Evolutionary conservation across 768 basidiomycete genomes (phyloP).

Genomic region (Lentinula raphanica): DNA sequence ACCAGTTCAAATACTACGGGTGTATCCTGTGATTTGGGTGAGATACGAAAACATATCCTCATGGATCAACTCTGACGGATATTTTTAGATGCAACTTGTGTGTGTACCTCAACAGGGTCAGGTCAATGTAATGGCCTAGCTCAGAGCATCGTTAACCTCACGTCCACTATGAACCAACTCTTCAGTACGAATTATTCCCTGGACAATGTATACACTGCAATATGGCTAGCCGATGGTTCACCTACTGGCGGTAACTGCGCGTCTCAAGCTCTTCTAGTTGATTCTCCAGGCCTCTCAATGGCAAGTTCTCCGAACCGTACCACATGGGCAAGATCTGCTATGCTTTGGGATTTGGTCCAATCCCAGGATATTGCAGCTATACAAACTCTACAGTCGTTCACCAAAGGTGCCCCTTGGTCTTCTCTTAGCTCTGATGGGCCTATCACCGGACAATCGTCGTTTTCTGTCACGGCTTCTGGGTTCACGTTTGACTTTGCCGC

Average conservation of each 20-base stretch:
- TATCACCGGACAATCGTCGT: conserved; percentile 22
- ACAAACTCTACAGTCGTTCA: conserved; percentile 38
- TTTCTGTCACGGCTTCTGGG: conserved; percentile 42
- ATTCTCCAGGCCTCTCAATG: conserved; percentile 41
- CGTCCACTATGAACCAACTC: conserved; percentile 42
- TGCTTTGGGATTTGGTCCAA: conserved; percentile 56
- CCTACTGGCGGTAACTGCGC: conserved; percentile 41
- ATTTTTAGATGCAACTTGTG: conserved; percentile 52
- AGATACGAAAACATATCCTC: conserved; percentile 14
- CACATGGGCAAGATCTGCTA: conserved; percentile 51
- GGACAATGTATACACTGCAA: conserved; percentile 36
- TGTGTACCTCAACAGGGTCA: conserved; percentile 43
- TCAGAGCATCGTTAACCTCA: conserved; percentile 42
- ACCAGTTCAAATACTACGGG: conserved; percentile 38
- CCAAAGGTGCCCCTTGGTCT: conserved; percentile 45
- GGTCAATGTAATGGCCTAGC: conserved; percentile 51
- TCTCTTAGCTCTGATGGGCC: conserved; percentile 39
- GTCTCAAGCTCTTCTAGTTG: conserved; percentile 48
- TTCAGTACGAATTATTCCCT: conserved; percentile 44
- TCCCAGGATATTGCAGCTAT: conserved; percentile 40
- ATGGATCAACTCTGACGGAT: conserved; percentile 1
- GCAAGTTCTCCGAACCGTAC: conserved; percentile 42
- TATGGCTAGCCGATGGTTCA: conserved; percentile 48
- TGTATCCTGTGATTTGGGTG: conserved; percentile 50
- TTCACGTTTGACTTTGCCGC: conserved; percentile 57